Evolutionary conservation across 805 yeast species (phyloP).

Genomic region (Kodamaea kaohsiungensis): DNA sequence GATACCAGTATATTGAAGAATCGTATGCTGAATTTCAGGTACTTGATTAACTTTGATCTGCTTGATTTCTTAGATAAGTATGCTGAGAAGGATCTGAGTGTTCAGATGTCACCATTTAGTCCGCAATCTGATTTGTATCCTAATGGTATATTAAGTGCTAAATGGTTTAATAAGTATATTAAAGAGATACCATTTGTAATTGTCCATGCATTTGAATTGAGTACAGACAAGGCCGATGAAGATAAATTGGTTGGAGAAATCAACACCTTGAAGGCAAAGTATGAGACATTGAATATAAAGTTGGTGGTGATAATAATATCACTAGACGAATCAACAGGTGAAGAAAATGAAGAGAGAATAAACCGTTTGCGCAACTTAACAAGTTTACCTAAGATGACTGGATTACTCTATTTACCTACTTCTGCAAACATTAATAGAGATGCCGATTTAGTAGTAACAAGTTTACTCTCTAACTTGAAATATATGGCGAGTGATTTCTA

Average conservation of each 20-base stretch:
- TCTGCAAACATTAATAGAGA: constrained; percentile 23
- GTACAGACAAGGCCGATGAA: constrained; percentile 13
- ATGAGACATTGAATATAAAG: constrained; percentile 14
- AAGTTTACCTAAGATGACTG: constrained; percentile 30
- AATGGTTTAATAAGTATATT: constrained; percentile 40
- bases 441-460: constrained; percentile 29
- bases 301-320: constrained; percentile 28
- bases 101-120: constrained; percentile 36
- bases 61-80: constrained; percentile 7
- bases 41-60: constrained; percentile 20
- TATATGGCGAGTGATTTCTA: constrained; percentile 35
- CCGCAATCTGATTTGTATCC: constrained; percentile 29
- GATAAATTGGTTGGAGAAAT: constrained; percentile 17
- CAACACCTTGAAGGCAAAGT: constrained; percentile 15
- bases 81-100: constrained; percentile 5
- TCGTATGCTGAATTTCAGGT: constrained; percentile 35
- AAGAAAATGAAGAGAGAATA: constrained; percentile 21
- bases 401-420: constrained; percentile 27
- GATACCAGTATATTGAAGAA: constrained; percentile 39
- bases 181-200: constrained; percentile 33
- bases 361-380: constrained; percentile 27
- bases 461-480: constrained; percentile 32
- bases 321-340: constrained; percentile 14
- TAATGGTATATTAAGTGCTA: constrained; percentile 27
- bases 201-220: constrained; percentile 21